Evolutionary conservation across 1,139 yeast species (phyloP), one percentile per base, ranked within the genome.

Genomic region (Taphrina confusa): DNA sequence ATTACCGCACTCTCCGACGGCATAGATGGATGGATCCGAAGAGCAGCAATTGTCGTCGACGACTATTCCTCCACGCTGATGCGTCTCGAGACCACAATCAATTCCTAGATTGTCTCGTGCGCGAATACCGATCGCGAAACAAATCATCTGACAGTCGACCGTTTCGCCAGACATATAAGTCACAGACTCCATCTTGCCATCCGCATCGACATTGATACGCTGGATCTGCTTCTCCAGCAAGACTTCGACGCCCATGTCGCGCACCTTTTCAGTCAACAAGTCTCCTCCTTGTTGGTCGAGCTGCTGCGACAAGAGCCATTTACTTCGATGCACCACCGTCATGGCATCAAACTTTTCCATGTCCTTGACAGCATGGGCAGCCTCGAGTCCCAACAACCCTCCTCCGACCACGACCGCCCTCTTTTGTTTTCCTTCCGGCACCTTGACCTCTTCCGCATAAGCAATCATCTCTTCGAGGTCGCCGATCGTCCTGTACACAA

Each of bases 1-100:
- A 11, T 71, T 69, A 11, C 74, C 74, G 64, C 75, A 72, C 60
- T 72, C 75, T 30, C 75, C 75, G 52, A 72, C 68, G 1, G 75
- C 75, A 63, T 66, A 72, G 14, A 72, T 66, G 28, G 61, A 52
- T 11, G 66, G 65, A 59, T 71, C 73, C 2, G 72, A 67, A 0
- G 74, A 68, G 49, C 65, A 63, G 54, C 72, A 64, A 20, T 40
- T 61, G 59, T 72, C 68, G 62, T 72, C 65, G 9, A 72, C 70
- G 3, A 65, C 66, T 18, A 72, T 57, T 9, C 74, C 74, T 4
- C 74, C 74, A 20, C 73, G 63, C 1, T 61, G 45, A 11, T 70
- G 65, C 12, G 65, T 63, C 12, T 60, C 62, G 3, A 72, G 37
- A 2, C 71, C 73, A 36, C 67, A 62, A 0, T 44, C 57, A 1